A percentile compares a stretch with the other conserved stretches of the same genome.
These are phyloP conservation scores for Mycocalia duriaeana DNA, from an alignment of 1,284 basidiomycete species.

Conservation along the genomic window DNA sequence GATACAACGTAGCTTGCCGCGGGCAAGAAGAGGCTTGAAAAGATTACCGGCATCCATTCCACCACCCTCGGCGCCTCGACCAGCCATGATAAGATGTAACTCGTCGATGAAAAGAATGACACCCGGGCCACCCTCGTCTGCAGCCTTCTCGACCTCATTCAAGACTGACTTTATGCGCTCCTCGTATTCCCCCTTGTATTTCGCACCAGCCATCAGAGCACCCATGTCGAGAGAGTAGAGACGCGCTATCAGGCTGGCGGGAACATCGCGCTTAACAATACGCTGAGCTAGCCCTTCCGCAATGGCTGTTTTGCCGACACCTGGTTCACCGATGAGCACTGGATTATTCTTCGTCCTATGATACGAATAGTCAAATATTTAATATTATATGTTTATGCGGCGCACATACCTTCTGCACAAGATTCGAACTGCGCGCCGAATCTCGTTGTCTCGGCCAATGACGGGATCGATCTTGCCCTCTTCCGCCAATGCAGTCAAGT, in stretches of 20 bases:
- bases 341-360: slow-evolving; percentile 86
- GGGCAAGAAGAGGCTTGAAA: slow-evolving; percentile 84
- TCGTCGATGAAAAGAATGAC: slow-evolving; percentile 97
- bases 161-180: slow-evolving; percentile 91
- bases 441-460: slow-evolving; percentile 90
- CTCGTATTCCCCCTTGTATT: slow-evolving; percentile 87
- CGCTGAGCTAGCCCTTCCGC: slow-evolving; percentile 86
- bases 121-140: slow-evolving; percentile 72
- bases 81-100: slow-evolving; percentile 88
- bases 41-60: slow-evolving; percentile 89
- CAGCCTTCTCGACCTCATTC: slow-evolving; percentile 89
- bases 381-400: no score
- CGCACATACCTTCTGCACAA: no score
- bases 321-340: slow-evolving; percentile 80
- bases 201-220: slow-evolving; percentile 81
- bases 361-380: no score
- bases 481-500: slow-evolving; percentile 79
- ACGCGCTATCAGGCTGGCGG: no score
- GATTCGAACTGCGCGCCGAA: slow-evolving; percentile 81
- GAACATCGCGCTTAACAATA: slow-evolving; percentile 86
- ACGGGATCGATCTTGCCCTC: slow-evolving; percentile 87
- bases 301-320: slow-evolving; percentile 90
- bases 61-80: slow-evolving; percentile 76
- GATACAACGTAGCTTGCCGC: slow-evolving; percentile 75
- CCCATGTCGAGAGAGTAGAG: no score